These are phyloP conservation scores for Erythrobasidium hasegawianum DNA, from an alignment of 1,284 basidiomycete species.

Conservation along the genomic window DNA sequence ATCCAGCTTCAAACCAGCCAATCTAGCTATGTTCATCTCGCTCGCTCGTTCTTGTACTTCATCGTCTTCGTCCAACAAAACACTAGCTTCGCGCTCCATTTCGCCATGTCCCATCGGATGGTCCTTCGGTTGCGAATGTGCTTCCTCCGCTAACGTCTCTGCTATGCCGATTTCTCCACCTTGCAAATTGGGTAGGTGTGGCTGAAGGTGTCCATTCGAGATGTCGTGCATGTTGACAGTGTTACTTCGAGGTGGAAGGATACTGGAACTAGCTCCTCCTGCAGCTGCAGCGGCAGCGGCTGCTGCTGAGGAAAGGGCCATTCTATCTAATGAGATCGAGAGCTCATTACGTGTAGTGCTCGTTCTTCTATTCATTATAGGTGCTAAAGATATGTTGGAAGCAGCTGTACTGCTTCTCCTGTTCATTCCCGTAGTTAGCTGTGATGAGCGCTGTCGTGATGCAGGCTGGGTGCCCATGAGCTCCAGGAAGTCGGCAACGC, in stretches of 20 bases:
- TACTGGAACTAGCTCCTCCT: conserved; percentile 46
- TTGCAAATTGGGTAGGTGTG: background rate
- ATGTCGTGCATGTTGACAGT: background rate
- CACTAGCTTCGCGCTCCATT: conserved; percentile 57
- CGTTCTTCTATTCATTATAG: conserved; percentile 15
- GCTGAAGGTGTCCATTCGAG: background rate
- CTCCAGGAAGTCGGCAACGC: conserved; percentile 4
- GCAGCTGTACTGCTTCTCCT: background rate
- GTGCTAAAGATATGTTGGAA: background rate
- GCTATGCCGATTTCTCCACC: background rate
- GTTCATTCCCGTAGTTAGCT: background rate
- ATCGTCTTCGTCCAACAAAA: conserved; percentile 47
- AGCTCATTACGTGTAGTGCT: conserved; percentile 55
- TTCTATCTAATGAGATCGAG: conserved; percentile 61
- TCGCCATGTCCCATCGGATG: conserved; percentile 55
- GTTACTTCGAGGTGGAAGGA: background rate
- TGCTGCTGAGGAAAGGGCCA: conserved; percentile 52
- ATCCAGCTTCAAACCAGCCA: background rate
- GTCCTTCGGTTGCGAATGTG: background rate
- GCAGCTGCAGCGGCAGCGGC: too few relatives aligned
- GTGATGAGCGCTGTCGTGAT: background rate
- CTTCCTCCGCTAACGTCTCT: background rate
- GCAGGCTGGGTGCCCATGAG: conserved; percentile 1
- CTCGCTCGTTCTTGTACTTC: background rate
- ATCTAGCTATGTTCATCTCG: conserved; percentile 12